Conservation (phyloP, 2,329 filamentous ascomycete species). For the Diplocarpon mali region DNA sequence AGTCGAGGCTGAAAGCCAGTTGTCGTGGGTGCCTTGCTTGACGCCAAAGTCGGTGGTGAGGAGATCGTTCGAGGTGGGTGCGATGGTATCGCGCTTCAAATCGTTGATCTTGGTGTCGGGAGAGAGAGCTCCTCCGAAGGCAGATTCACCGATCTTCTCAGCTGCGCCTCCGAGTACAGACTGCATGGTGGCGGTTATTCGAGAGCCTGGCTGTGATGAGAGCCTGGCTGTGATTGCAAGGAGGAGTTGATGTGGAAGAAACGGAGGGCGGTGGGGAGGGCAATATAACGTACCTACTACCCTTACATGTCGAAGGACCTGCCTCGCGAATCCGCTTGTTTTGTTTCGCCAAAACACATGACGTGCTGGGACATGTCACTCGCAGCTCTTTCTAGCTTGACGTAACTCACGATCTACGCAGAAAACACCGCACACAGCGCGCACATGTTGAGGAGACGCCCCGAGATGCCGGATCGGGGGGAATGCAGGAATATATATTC, state of each 20-base stretch:
- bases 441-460: neutral
- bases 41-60: constrained; percentile 72
- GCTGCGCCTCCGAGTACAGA: constrained; percentile 8
- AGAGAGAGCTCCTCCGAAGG: constrained; percentile 13
- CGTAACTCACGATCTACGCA: neutral
- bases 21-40: constrained; percentile 61
- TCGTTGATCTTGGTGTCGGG: constrained; percentile 23
- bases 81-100: constrained; percentile 36
- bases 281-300: neutral
- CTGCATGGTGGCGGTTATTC: constrained; percentile 20
- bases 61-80: constrained; percentile 44
- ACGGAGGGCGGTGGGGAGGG: neutral
- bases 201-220: neutral
- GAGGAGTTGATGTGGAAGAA: neutral
- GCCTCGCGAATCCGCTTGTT: neutral
- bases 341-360: constrained; percentile 1
- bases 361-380: neutral
- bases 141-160: constrained; percentile 13
- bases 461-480: too few species aligned
- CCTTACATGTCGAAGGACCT: neutral
- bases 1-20: constrained; percentile 60
- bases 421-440: neutral
- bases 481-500: too few species aligned
- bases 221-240: neutral
- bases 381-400: neutral